Evolutionary conservation across 306 rosid species (phyloP).

Genomic region (Heteromeles arbutifolia): DNA sequence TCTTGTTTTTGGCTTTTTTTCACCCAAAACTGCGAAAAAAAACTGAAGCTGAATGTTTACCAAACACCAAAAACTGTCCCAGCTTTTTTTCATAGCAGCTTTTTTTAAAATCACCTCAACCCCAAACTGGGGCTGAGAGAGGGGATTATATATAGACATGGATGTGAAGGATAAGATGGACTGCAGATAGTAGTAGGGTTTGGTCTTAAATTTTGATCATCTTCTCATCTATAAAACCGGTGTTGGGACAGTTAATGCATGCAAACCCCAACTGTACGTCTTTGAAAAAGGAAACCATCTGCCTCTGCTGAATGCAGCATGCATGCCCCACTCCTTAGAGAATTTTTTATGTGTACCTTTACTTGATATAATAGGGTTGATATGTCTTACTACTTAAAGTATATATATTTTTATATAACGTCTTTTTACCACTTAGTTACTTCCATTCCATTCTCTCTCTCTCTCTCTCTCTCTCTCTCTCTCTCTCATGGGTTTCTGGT

Average conservation of each 20-base stretch:
- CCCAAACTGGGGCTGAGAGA: too few relatives aligned
- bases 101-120: too few relatives aligned
- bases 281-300: slow-evolving; percentile 18
- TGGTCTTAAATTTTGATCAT: slow-evolving; percentile 29
- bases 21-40: too few relatives aligned
- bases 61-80: too few relatives aligned
- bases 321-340: background rate
- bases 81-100: too few relatives aligned
- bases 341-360: too few relatives aligned
- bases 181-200: background rate
- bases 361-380: too few relatives aligned
- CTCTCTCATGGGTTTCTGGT: background rate
- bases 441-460: background rate
- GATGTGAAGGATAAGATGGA: slow-evolving; percentile 13
- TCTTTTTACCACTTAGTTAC: background rate
- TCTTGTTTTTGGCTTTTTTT: too few relatives aligned
- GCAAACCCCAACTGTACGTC: slow-evolving; percentile 38
- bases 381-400: too few relatives aligned
- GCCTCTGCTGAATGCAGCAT: background rate
- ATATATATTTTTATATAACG: too few relatives aligned
- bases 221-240: slow-evolving; percentile 43
- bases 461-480: slow-evolving; percentile 11
- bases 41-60: too few relatives aligned
- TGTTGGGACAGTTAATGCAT: slow-evolving; percentile 31
- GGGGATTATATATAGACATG: slow-evolving; percentile 30